A percentile compares a stretch with the other conserved stretches of the same genome.
Conservation (phyloP, 768 basidiomycete genomes). For the Hypsizygus marmoreus region DNA sequence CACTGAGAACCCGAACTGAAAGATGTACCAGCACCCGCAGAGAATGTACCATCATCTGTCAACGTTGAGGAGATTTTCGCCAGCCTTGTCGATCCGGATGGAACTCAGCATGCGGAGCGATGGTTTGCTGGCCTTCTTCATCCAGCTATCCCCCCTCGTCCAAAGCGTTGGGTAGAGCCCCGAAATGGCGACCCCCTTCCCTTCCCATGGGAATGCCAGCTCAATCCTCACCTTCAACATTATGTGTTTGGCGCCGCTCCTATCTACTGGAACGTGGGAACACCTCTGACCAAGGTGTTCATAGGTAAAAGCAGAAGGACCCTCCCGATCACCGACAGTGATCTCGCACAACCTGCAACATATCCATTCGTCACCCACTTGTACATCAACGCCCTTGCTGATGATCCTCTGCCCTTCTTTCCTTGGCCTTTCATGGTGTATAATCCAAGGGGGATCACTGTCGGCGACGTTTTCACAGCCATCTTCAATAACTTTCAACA, state of each 20-base stretch:
- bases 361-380: constrained; percentile 59
- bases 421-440: constrained; percentile 58
- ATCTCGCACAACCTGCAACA: constrained; percentile 63
- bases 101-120: constrained; percentile 40
- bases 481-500: constrained; percentile 47
- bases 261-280: constrained; percentile 51
- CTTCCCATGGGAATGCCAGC: constrained; percentile 50
- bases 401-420: constrained; percentile 48
- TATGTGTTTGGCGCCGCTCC: constrained; percentile 38
- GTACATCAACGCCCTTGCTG: constrained; percentile 54
- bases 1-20: background rate
- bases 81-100: constrained; percentile 30
- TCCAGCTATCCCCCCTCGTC: constrained; percentile 51
- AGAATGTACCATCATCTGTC: constrained; percentile 19
- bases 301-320: constrained; percentile 29
- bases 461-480: constrained; percentile 50
- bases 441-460: constrained; percentile 48
- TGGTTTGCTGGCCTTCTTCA: constrained; percentile 53
- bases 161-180: constrained; percentile 46
- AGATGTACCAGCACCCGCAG: constrained; percentile 20
- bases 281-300: constrained; percentile 22
- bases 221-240: constrained; percentile 61
- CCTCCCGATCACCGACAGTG: constrained; percentile 34
- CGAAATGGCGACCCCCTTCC: constrained; percentile 37
- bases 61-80: constrained; percentile 34